Percentiles rank a stretch among this genome's conserved stretches.
These are phyloP conservation scores for Lentinula boryana DNA, from an alignment of 768 basidiomycete genomes.

Conservation along the genomic window DNA sequence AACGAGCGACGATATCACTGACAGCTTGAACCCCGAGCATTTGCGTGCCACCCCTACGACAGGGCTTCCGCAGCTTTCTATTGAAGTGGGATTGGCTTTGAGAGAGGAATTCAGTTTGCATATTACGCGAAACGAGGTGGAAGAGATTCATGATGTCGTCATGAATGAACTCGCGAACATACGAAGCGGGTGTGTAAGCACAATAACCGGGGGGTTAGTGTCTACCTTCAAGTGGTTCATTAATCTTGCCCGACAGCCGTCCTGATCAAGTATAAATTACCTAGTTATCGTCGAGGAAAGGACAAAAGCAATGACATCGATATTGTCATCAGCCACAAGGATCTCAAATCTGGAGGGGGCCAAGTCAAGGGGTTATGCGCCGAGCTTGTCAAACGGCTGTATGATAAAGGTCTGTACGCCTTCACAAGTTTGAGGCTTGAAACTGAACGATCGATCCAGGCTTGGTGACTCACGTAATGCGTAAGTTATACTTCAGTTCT, in stretches of 20 bases:
- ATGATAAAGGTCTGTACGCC: slow-evolving; percentile 39
- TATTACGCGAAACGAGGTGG: slow-evolving; percentile 72
- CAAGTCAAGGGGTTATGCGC: slow-evolving; percentile 60
- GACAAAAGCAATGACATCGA: slow-evolving; percentile 79
- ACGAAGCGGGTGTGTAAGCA: slow-evolving; percentile 62
- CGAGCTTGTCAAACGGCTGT: slow-evolving; percentile 50
- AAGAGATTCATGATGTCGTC: slow-evolving; percentile 66
- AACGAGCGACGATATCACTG: slow-evolving; percentile 8
- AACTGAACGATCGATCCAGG: slow-evolving; percentile 28
- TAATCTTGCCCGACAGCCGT: background rate
- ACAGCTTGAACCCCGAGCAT: background rate
- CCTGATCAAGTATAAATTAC: background rate
- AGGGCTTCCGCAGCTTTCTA: slow-evolving; percentile 28
- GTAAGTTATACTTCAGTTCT: slow-evolving; percentile 27
- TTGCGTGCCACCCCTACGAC: slow-evolving; percentile 9
- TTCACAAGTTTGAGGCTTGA: background rate
- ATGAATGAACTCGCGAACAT: slow-evolving; percentile 60
- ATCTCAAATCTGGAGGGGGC: slow-evolving; percentile 31
- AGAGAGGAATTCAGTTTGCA: slow-evolving; percentile 45
- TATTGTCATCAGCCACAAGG: slow-evolving; percentile 77
- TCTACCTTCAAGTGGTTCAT: background rate
- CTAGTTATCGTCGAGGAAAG: slow-evolving; percentile 84
- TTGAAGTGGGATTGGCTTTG: slow-evolving; percentile 56
- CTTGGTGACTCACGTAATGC: slow-evolving; percentile 78
- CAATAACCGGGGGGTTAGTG: slow-evolving; percentile 77